Evolutionary conservation across 2,329 filamentous ascomycete species (phyloP).

Genomic region (Hypomyces rosellus): DNA sequence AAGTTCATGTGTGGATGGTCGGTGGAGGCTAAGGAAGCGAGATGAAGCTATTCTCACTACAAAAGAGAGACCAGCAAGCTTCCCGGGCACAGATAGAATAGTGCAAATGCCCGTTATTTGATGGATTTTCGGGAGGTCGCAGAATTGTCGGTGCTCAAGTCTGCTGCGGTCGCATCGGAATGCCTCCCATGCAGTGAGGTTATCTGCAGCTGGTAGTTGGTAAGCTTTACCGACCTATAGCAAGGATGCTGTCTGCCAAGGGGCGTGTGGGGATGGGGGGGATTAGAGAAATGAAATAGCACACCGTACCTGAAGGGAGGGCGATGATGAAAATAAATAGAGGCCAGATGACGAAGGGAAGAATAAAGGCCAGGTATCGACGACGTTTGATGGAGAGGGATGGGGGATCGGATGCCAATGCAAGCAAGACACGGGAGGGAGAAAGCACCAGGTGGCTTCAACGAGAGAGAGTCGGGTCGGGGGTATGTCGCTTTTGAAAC

Average conservation of each 20-base stretch:
- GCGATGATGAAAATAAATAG: constrained; percentile 14
- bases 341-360: background rate
- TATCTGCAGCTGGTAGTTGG: constrained; percentile 6
- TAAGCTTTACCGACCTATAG: constrained; percentile 1
- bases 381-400: constrained; percentile 7
- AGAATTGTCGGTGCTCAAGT: constrained; percentile 4
- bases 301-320: background rate
- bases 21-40: background rate
- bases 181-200: constrained; percentile 6
- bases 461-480: constrained; percentile 16
- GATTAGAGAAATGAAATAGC: constrained; percentile 1
- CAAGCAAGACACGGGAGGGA: constrained; percentile 21
- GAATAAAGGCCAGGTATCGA: background rate
- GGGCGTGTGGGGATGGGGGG: background rate
- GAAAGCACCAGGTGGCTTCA: constrained; percentile 30
- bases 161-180: constrained; percentile 6
- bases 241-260: constrained; percentile 11
- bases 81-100: background rate
- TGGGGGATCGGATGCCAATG: constrained; percentile 12
- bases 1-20: background rate
- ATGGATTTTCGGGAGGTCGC: constrained; percentile 7
- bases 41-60: background rate
- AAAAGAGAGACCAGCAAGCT: background rate
- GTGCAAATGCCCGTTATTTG: constrained; percentile 1
- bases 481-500: constrained; percentile 18